phyloP scores from a whole-genome alignment of 2,329 filamentous ascomycete species.

The Onygenales sp. region DNA sequence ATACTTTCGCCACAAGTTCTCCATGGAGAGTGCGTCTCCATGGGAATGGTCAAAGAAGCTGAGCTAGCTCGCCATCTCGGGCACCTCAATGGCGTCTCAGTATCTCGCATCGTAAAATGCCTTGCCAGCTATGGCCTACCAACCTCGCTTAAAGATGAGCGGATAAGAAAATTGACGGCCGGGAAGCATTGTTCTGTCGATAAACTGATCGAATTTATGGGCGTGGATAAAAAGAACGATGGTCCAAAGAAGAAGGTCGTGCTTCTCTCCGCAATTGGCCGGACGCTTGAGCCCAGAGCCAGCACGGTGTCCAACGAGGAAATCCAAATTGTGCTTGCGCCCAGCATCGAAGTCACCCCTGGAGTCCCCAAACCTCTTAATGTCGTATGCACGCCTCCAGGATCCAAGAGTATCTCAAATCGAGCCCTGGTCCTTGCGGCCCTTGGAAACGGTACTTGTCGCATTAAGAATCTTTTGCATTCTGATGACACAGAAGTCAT shows the following conservation, averaged over 20 bases:
- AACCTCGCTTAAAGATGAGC: slow-evolving; percentile 73
- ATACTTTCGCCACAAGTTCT: slow-evolving; percentile 91
- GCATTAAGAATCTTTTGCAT: slow-evolving; percentile 84
- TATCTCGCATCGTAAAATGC: slow-evolving; percentile 83
- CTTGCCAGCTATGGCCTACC: slow-evolving; percentile 90
- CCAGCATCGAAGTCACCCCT: slow-evolving; percentile 64
- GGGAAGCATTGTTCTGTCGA: slow-evolving; percentile 84
- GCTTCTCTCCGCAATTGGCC: slow-evolving; percentile 79
- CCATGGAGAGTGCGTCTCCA: slow-evolving; percentile 90
- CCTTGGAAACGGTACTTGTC: slow-evolving; percentile 73
- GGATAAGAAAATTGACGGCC: slow-evolving; percentile 70
- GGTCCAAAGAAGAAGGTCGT: slow-evolving; percentile 94
- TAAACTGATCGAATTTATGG: slow-evolving; percentile 82
- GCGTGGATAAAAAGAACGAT: slow-evolving; percentile 97
- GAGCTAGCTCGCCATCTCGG: slow-evolving; percentile 86
- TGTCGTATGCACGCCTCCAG: slow-evolving; percentile 75
- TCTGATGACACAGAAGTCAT: slow-evolving; percentile 97
- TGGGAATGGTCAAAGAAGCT: slow-evolving; percentile 97
- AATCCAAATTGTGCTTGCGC: slow-evolving; percentile 74
- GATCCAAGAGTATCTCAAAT: slow-evolving; percentile 97
- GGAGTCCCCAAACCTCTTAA: slow-evolving; percentile 57
- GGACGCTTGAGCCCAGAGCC: slow-evolving; percentile 76
- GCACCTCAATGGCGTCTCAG: slow-evolving; percentile 72
- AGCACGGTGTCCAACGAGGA: slow-evolving; percentile 79
- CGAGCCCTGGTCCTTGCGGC: slow-evolving; percentile 89